Base-by-base conservation (phyloP, 768 basidiomycete genomes). In the Termitomyces eurrhizus region DNA sequence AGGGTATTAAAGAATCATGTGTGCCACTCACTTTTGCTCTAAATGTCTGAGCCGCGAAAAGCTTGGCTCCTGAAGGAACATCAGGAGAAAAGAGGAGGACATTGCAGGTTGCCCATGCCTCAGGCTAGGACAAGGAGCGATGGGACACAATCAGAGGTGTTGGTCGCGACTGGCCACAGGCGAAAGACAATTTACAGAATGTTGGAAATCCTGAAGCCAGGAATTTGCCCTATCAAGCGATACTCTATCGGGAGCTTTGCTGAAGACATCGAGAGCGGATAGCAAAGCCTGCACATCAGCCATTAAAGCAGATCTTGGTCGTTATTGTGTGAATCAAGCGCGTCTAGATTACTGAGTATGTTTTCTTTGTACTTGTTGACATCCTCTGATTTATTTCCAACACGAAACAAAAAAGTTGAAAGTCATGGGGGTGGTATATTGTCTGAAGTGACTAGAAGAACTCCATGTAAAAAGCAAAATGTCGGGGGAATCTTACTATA, bases 131-230 rank as follows among this genome's bases (percentile, higher is more conserved):
- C 80, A 83, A 78, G 71, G 74, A 75, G 78, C 77, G 78, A 78
- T 77, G 79, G 78, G 77, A 76, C 75, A 79, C 72, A 73, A 85
- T 90, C 80, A 89, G 87, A 88, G 80, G 80, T 74, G 80, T 73
- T 75, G 82, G 80, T 77, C 73, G 77, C 68, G 78, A 79, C 74
- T 80, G 82, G 78, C 85, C 83, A 84, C 75, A 85, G 82, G 83
- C 81, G 85, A 87, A 85, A 86, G 76, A 79, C 78, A 80, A 90
- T 86, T 90, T 88, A 98, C 96, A 80, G 93, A 95, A 81, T 98
- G 95, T 80, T 99, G 96, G 74, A 98, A 99, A 75, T 95, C 94
- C 78, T 95, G 90, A 64, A 99, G 88, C 95, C 95, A 98, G 66
- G 86, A 77, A 78, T 97, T 98, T 66, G 95, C 96, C 66, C 82